These are phyloP conservation scores for Bruguiera gymnorhiza DNA, from an alignment of 345 rosid species.

Conservation along the genomic window DNA sequence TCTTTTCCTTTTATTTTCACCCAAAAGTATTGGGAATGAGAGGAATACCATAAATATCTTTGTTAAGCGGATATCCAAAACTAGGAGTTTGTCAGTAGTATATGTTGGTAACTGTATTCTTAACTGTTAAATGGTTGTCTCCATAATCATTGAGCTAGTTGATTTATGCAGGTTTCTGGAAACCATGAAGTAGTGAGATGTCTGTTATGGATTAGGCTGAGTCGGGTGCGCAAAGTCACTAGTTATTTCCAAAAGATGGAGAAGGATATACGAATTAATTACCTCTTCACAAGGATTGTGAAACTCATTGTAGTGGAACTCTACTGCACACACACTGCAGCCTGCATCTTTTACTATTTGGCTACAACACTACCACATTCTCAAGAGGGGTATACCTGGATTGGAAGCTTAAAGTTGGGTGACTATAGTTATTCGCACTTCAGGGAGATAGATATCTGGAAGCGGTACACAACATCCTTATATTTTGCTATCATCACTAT, in stretches of 20 bases:
- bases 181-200: constrained; percentile 62
- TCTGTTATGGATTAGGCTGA: constrained; percentile 71
- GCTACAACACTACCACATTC: constrained; percentile 70
- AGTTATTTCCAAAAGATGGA: constrained; percentile 57
- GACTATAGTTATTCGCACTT: constrained; percentile 67
- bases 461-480: constrained; percentile 70
- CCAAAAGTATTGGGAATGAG: no score
- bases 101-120: no score
- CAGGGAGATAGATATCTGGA: constrained; percentile 73
- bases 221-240: constrained; percentile 56
- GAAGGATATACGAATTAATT: constrained; percentile 73
- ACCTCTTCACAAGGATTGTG: constrained; percentile 66
- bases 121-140: background rate
- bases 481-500: constrained; percentile 86
- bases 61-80: no score
- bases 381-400: constrained; percentile 81
- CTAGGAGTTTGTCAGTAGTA: no score
- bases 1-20: no score
- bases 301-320: constrained; percentile 74
- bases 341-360: constrained; percentile 80
- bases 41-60: no score
- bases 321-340: constrained; percentile 86
- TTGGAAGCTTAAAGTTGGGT: constrained; percentile 81
- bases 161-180: constrained; percentile 48
- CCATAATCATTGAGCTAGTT: constrained; percentile 5